A percentile compares a stretch with the other conserved stretches of the same genome.
Evolutionary conservation across 1,284 basidiomycete genomes (phyloP).

Genomic region (Sanghuangporus weigelae): DNA sequence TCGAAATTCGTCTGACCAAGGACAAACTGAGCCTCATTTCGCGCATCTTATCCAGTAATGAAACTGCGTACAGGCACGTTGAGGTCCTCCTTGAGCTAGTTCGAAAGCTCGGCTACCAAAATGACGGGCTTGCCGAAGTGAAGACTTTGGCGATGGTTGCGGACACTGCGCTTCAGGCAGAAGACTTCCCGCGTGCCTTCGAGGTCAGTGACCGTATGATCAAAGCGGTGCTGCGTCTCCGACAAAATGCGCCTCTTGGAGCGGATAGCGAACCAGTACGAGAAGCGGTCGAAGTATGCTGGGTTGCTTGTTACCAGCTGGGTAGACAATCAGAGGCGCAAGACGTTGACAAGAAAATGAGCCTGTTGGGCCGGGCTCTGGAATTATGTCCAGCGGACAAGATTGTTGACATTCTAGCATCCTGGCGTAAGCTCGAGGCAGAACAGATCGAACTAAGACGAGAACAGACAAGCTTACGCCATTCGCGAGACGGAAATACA

Average conservation of each 20-base stretch:
- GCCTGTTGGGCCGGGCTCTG: conserved; percentile 75
- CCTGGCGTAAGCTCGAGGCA: conserved; percentile 67
- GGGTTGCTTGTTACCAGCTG: conserved; percentile 83
- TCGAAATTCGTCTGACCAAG: conserved; percentile 86
- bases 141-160: conserved; percentile 85
- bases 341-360: conserved; percentile 61
- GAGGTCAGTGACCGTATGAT: conserved; percentile 74
- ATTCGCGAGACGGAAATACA: conserved; percentile 25
- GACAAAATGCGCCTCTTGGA: conserved; percentile 30
- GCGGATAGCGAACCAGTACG: conserved; percentile 41
- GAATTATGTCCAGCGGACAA: conserved; percentile 83
- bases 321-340: conserved; percentile 74
- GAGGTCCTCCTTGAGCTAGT: conserved; percentile 87
- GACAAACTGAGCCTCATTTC: conserved; percentile 81
- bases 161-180: conserved; percentile 74
- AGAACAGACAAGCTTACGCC: conserved; percentile 30
- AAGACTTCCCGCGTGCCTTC: conserved; percentile 72
- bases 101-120: conserved; percentile 77
- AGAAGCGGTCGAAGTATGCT: conserved; percentile 76
- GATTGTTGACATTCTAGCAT: conserved; percentile 64
- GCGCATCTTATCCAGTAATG: conserved; percentile 74
- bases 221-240: conserved; percentile 47
- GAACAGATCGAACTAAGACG: conserved; percentile 53
- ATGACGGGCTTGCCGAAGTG: conserved; percentile 67
- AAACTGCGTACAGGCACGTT: conserved; percentile 82